A percentile compares a stretch with the other conserved stretches of the same genome.
Conservation (phyloP, 106 monocot genomes). For the Chionographis japonica region DNA sequence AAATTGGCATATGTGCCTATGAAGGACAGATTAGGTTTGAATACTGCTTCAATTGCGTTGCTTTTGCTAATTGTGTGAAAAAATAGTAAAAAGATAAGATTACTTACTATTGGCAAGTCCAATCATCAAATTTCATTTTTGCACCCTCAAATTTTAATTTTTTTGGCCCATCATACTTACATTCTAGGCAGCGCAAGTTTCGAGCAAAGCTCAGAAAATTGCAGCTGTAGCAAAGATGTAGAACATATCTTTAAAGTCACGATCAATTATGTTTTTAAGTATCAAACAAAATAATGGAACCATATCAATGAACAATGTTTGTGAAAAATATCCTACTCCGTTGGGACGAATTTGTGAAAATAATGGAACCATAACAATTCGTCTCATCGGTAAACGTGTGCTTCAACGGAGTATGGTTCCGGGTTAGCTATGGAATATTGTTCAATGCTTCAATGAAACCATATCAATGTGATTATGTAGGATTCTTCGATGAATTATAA, state of each 20-base stretch:
- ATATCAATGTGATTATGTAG: too few relatives aligned
- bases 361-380: too few relatives aligned
- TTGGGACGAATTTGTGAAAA: too few relatives aligned
- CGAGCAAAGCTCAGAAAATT: conserved; percentile 84
- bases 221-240: conserved; percentile 48
- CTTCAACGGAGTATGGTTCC: too few relatives aligned
- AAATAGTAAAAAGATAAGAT: not conserved
- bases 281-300: too few relatives aligned
- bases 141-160: conserved; percentile 11
- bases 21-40: not conserved
- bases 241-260: not conserved
- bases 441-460: too few relatives aligned
- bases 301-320: too few relatives aligned
- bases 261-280: too few relatives aligned
- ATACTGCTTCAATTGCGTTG: not conserved
- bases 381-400: too few relatives aligned
- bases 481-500: too few relatives aligned
- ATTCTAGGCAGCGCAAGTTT: conserved; percentile 64
- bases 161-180: conserved; percentile 63
- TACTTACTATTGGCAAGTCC: conserved; percentile 69
- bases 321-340: too few relatives aligned
- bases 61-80: not conserved
- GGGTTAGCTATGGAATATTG: too few relatives aligned
- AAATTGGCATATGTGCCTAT: conserved; percentile 43
- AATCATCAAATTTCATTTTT: conserved; percentile 91